A percentile compares a stretch with the other conserved stretches of the same genome.
Evolutionary conservation across 2,329 filamentous ascomycete species (phyloP).

Genomic region (Graphilbum ipis-grandicollis): DNA sequence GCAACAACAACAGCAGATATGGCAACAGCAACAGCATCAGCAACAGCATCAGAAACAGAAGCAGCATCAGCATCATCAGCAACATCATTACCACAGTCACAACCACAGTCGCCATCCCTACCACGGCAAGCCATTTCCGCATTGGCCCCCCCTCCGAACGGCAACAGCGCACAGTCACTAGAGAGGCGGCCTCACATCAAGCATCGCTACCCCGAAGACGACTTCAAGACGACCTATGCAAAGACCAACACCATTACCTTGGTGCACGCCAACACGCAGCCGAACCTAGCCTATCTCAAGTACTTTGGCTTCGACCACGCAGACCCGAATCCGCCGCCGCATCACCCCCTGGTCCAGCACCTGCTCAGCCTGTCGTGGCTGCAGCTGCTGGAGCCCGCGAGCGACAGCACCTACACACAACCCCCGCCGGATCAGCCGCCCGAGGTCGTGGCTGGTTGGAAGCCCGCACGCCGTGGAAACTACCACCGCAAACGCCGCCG

Average conservation of each 20-base stretch:
- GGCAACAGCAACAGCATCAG: not conserved
- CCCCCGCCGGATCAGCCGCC: constrained; percentile 42
- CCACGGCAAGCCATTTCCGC: no score
- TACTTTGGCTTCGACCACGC: constrained; percentile 75
- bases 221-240: constrained; percentile 48
- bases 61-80: no score
- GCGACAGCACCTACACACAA: constrained; percentile 56
- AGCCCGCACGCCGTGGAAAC: constrained; percentile 63
- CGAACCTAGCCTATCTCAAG: constrained; percentile 72
- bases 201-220: constrained; percentile 10
- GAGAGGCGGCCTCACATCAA: not conserved
- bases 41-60: no score
- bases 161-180: not conserved
- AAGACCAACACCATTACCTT: constrained; percentile 63
- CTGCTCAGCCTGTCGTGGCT: constrained; percentile 82
- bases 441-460: constrained; percentile 50
- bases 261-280: constrained; percentile 66
- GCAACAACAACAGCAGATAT: not conserved
- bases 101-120: no score
- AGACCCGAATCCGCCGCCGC: constrained; percentile 36
- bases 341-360: constrained; percentile 68
- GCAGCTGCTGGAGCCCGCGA: constrained; percentile 62
- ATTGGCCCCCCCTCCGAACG: no score
- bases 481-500: constrained; percentile 82
- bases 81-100: no score